Percentiles rank a stretch among this genome's conserved stretches.
Evolutionary conservation across 257 asterid genomes (phyloP).

Genomic region (Fraxinus cuspidata): DNA sequence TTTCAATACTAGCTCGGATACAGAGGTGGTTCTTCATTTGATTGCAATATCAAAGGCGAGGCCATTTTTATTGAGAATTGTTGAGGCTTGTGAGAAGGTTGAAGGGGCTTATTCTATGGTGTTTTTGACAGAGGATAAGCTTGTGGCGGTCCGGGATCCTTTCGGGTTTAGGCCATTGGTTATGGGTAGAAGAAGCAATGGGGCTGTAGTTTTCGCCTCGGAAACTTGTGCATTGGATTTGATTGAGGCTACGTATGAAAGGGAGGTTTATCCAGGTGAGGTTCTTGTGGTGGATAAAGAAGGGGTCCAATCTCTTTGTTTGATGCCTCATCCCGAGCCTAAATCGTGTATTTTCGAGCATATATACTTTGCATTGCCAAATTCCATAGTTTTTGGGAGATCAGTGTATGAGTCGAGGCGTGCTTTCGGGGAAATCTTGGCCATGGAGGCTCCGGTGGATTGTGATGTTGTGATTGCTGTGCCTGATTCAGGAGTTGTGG

Average conservation of each 20-base stretch:
- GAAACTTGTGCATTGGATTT: conserved; percentile 67
- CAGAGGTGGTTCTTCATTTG: conserved; percentile 84
- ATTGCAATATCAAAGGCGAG: conserved; percentile 83
- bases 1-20: conserved; percentile 81
- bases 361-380: conserved; percentile 74
- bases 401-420: conserved; percentile 79
- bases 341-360: conserved; percentile 87
- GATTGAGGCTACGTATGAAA: conserved; percentile 76
- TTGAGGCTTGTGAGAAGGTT: conserved; percentile 80
- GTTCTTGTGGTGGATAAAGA: conserved; percentile 61
- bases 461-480: conserved; percentile 59
- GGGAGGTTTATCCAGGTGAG: conserved; percentile 65
- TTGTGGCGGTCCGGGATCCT: conserved; percentile 65
- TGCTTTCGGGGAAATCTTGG: conserved; percentile 50
- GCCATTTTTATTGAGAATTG: conserved; percentile 74
- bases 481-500: conserved; percentile 56
- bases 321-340: conserved; percentile 60
- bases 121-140: conserved; percentile 57
- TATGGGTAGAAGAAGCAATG: conserved; percentile 65
- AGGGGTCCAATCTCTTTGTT: conserved; percentile 53
- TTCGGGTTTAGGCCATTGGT: conserved; percentile 65
- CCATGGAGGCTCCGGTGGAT: conserved; percentile 45
- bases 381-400: conserved; percentile 62
- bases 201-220: conserved; percentile 61
- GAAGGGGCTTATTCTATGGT: conserved; percentile 87